phyloP scores from a whole-genome alignment of 176 grass and related monocot species.

The Thinopyrum elongatum region DNA sequence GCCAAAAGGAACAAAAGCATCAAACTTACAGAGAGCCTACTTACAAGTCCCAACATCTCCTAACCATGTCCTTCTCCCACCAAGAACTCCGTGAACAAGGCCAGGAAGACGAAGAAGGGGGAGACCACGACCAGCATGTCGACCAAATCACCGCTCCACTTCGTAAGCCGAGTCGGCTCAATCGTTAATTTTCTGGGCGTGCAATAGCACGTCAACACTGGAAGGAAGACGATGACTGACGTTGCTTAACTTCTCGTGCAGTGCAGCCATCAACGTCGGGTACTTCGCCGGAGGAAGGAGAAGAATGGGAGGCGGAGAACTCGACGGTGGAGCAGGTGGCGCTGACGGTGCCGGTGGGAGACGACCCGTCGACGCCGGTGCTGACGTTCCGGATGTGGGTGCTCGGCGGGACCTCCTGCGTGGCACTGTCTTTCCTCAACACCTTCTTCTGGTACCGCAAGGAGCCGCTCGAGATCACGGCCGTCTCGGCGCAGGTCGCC shows the following conservation, averaged over 20 bases:
- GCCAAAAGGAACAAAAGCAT: too few species aligned
- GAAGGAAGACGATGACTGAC: not conserved
- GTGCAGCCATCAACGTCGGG: conserved; percentile 14
- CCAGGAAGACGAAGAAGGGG: not conserved
- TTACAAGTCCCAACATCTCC: not conserved
- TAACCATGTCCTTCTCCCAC: not conserved
- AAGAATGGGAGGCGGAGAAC: conserved; percentile 39
- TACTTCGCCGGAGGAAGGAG: not conserved
- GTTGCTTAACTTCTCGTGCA: conserved; percentile 4
- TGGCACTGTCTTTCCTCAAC: conserved; percentile 75
- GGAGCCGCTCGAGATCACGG: conserved; percentile 75
- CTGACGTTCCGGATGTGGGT: conserved; percentile 93
- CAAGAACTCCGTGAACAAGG: not conserved
- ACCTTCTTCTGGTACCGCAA: conserved; percentile 93
- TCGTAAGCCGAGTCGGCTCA: not conserved
- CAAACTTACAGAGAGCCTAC: not conserved
- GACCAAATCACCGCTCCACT: not conserved
- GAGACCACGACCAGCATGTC: not conserved
- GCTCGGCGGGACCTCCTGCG: conserved; percentile 55
- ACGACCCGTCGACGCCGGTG: conserved; percentile 54
- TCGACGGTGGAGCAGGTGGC: conserved; percentile 87
- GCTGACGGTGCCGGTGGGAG: conserved; percentile 69
- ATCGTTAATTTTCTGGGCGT: too few species aligned
- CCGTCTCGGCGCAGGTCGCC: not conserved
- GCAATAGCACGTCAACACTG: not conserved